Evolutionary conservation across 306 rosid genomes (phyloP), one percentile per base, ranked within the genome.

Genomic region (Adenanthera pavonina): DNA sequence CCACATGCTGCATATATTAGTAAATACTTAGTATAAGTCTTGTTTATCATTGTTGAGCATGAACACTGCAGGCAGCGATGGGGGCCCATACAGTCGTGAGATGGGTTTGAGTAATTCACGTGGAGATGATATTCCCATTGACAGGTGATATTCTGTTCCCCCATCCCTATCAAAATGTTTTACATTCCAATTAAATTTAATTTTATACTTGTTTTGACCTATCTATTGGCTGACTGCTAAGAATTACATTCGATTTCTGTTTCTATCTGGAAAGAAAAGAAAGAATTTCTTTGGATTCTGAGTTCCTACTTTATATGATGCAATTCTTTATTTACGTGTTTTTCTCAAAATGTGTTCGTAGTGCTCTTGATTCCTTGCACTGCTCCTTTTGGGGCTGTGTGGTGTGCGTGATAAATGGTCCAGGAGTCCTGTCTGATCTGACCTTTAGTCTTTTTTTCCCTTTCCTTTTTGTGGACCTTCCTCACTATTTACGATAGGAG

Each of bases 11-110:
- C 57, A 30, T 30, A 76, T 46, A 34, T 75, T 43, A 6, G 15
- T 72, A 64, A 34, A 62, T 76, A 25, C 30, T 25, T 25, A 2
- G 66, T 72, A 46, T 74, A 11, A 20, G 20, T n/a, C 65, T 72
- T n/a, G 12, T 61, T 49, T 57, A 66, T 70, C 75, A 76, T 75
- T 19, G 34, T 72, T 49, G 72, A 72, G 61, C 78, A 20, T 40
- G 71, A 40, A 78, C 79, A 59, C 20, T 84, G 83, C 90, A 91
- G 95, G 95, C 75, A 91, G 91, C 75, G 88, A 85, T 76, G 90
- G 86, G 8, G 82, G 72, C 69, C 74, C 86, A 65, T 83, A 82
- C 76, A 79, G 78, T 47, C 90, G 88, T 38, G 92, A 91, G 73
- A 86, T 85, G 72, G 90, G 85, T 76, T 78, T 89, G 79, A 89